Base-by-base conservation (phyloP, 208 protist genomes). In the Leishmania turanica region DNA sequence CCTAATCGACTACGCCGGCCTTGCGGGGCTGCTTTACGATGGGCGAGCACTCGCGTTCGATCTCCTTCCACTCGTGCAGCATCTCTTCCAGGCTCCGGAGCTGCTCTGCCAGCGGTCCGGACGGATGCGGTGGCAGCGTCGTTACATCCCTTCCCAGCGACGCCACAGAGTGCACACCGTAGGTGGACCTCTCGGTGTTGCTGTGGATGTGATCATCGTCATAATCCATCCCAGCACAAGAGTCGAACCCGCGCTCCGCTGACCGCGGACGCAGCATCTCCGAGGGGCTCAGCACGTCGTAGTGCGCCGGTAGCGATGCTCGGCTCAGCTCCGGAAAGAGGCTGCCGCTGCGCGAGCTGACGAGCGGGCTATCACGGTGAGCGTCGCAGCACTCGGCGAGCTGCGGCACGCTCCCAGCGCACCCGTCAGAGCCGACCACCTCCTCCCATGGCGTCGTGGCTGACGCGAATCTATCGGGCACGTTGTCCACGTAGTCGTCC, bases 21-120 rank as follows among this genome's bases (percentile, higher is more conserved):
- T 83, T 54, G 5, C n/a, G 64, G 21, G 27, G 60, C 34, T 78
- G 70, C n/a, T 54, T 24, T 58, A 79, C 40, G 78, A 92, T 82
- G 42, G 82, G 71, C 56, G 77, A 74, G 24, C 56, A 82, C 74
- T 89, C 82, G 51, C 69, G 79, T 84, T 93, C 87, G 19, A 93
- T 75, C 47, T 84, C 78, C 64, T 88, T 88, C 87, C 89, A 93
- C 80, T 93, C 84, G 3, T 27, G 34, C 49, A 93, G 72, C 81
- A 91, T 87, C 40, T 84, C 84, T 45, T 93, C 85, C 19, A 93
- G 66, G 65, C 82, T 80, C 40, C 80, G 77, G 58, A 93, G 88
- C 27, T 91, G 84, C 27, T 75, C 51, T 21, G 37, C 77, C 47
- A 86, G 42, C 56, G 77, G 74, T n/a, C 76, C 82, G 40, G 77